phyloP scores from a whole-genome alignment of 2,329 filamentous ascomycete genomes.

The Rosellinia necatrix region DNA sequence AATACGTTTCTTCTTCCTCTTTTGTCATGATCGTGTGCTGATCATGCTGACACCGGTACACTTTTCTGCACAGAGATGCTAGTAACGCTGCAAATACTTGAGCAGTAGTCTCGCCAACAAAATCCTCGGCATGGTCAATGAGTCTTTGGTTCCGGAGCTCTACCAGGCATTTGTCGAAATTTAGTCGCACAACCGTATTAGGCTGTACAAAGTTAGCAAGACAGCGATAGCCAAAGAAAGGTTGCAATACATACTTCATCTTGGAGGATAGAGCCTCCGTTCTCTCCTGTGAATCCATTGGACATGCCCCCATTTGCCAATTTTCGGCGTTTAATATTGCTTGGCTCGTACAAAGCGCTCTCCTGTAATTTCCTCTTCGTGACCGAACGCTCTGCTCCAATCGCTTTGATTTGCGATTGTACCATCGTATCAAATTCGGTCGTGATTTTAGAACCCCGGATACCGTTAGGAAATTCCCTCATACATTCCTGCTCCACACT shows the following conservation, averaged over 20 bases:
- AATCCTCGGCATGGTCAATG: constrained; percentile 70
- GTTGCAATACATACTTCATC: constrained; percentile 55
- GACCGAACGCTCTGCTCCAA: constrained; percentile 31
- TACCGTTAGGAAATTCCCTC: constrained; percentile 56
- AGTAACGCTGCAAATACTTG: constrained; percentile 79
- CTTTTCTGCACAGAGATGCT: constrained; percentile 69
- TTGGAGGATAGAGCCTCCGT: constrained; percentile 46
- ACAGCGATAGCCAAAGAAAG: constrained; percentile 6
- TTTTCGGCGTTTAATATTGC: constrained; percentile 57
- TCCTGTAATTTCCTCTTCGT: constrained; percentile 37
- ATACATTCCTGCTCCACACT: constrained; percentile 68
- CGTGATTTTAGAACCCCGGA: constrained; percentile 69
- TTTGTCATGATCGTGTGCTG: constrained; percentile 54
- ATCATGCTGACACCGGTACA: constrained; percentile 66
- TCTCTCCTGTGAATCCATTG: constrained; percentile 46
- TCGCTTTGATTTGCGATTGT: constrained; percentile 32
- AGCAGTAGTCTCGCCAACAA: constrained; percentile 74
- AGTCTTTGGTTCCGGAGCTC: constrained; percentile 80
- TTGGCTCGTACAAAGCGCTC: constrained; percentile 28
- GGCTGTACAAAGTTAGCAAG: constrained; percentile 54
- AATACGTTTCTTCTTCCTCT: constrained; percentile 44
- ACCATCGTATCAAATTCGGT: constrained; percentile 55
- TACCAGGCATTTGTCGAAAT: constrained; percentile 83
- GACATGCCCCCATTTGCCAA: constrained; percentile 53
- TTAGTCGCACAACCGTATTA: constrained; percentile 76